A percentile compares a stretch with the other conserved stretches of the same genome.
These are phyloP conservation scores for Ceratobasidium sp. DNA, from an alignment of 1,284 basidiomycete genomes.

Conservation along the genomic window DNA sequence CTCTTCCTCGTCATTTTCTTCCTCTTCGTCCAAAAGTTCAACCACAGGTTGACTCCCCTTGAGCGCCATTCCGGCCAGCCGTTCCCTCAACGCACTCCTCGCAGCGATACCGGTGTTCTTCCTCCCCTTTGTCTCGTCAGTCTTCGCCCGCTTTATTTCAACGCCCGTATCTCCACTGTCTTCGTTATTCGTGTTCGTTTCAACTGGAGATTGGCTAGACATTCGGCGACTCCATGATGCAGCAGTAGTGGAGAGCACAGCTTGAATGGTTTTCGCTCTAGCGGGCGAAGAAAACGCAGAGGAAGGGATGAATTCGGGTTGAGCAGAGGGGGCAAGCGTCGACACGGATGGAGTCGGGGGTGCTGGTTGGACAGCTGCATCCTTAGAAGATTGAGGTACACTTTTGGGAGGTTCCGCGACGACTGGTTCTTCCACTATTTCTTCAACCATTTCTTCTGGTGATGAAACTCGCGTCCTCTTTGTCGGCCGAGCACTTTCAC, in stretches of 20 bases:
- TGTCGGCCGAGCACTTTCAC: neutral
- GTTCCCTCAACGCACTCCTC: conserved; percentile 62
- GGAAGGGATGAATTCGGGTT: conserved; percentile 21
- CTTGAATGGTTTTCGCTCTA: conserved; percentile 58
- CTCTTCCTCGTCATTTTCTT: conserved; percentile 44
- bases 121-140: too few relatives aligned
- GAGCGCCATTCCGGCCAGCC: conserved; percentile 69
- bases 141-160: too few relatives aligned
- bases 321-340: conserved; percentile 24
- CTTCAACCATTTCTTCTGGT: conserved; percentile 16
- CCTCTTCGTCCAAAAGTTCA: conserved; percentile 51
- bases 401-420: neutral
- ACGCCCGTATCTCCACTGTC: too few relatives aligned
- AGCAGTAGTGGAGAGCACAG: conserved; percentile 64
- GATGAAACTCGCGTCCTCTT: conserved; percentile 37
- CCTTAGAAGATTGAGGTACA: neutral
- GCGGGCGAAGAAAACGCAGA: conserved; percentile 43
- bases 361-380: neutral
- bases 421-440: conserved; percentile 3
- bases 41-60: conserved; percentile 60
- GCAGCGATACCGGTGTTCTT: conserved; percentile 51
- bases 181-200: neutral
- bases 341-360: neutral
- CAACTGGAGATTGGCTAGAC: neutral
- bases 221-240: conserved; percentile 62